Percentiles rank a stretch among this genome's conserved stretches.
These are phyloP conservation scores for Thelephora ganbajun DNA, from an alignment of 768 basidiomycete genomes.

Conservation along the genomic window DNA sequence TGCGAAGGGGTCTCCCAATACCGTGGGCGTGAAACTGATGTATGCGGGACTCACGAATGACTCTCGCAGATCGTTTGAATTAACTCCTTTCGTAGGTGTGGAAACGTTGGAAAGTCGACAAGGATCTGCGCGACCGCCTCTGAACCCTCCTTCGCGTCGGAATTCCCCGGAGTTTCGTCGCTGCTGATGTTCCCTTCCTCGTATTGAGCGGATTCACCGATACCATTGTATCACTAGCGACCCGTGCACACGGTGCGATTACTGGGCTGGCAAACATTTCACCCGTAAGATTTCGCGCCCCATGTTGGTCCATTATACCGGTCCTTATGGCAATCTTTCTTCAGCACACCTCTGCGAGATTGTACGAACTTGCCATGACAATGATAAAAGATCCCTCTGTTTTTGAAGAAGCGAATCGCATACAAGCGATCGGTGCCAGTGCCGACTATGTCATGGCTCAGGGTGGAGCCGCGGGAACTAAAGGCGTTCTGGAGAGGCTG, in stretches of 20 bases:
- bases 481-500: constrained; percentile 57
- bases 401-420: constrained; percentile 51
- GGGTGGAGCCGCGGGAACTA: constrained; percentile 70
- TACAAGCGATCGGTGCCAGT: constrained; percentile 72
- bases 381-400: constrained; percentile 39
- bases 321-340: not conserved
- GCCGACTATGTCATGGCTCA: constrained; percentile 74
- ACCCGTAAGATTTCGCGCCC: constrained; percentile 32
- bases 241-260: constrained; percentile 77
- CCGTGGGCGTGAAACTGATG: constrained; percentile 84
- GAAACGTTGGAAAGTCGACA: constrained; percentile 84
- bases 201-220: constrained; percentile 81
- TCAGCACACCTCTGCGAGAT: constrained; percentile 42
- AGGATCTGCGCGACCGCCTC: constrained; percentile 64
- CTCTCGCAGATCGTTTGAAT: not conserved
- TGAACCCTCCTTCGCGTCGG: constrained; percentile 34
- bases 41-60: constrained; percentile 22
- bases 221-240: constrained; percentile 60
- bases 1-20: constrained; percentile 61
- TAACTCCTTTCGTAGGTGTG: constrained; percentile 39
- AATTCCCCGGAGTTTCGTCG: constrained; percentile 47
- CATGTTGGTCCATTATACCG: not conserved
- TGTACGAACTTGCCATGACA: constrained; percentile 48
- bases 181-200: constrained; percentile 48
- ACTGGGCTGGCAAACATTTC: constrained; percentile 80